Percentiles rank a stretch among this genome's conserved stretches.
Conservation (phyloP, 164 flowering plant genomes). For the Vitis riparia region DNA sequence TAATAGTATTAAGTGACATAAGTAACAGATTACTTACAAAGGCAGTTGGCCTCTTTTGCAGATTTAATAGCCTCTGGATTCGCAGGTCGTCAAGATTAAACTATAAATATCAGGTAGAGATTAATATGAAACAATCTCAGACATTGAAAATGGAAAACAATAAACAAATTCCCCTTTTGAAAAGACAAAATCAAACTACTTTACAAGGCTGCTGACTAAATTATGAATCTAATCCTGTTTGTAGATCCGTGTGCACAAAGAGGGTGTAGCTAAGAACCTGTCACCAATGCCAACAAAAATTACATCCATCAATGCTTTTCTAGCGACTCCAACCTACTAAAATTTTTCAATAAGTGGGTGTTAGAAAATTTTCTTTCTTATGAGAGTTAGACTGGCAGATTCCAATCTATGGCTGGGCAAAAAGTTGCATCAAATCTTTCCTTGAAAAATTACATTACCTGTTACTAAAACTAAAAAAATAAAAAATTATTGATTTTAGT, state of each 20-base stretch:
- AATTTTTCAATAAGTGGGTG: no score
- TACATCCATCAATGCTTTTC: constrained; percentile 56
- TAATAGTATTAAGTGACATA: neutral
- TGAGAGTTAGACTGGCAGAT: no score
- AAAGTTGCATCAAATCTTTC: no score
- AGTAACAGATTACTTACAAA: constrained; percentile 59
- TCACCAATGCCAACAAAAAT: constrained; percentile 86
- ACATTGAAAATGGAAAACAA: neutral
- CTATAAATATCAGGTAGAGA: neutral
- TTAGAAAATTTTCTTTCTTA: no score
- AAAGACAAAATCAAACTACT: neutral
- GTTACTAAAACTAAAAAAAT: no score
- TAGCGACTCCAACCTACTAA: no score
- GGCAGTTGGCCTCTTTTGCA: constrained; percentile 78
- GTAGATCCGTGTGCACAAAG: constrained; percentile 97
- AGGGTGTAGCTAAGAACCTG: constrained; percentile 80
- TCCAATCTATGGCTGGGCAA: no score
- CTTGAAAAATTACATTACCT: no score
- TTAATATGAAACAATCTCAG: constrained; percentile 21
- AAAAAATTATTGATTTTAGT: no score
- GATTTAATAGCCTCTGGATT: constrained; percentile 84
- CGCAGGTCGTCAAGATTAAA: constrained; percentile 29
- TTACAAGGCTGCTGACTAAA: neutral
- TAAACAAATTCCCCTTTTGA: neutral
- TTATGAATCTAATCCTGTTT: constrained; percentile 55